Conservation (phyloP, 148 eudicot species). For the Arbutus unedo region DNA sequence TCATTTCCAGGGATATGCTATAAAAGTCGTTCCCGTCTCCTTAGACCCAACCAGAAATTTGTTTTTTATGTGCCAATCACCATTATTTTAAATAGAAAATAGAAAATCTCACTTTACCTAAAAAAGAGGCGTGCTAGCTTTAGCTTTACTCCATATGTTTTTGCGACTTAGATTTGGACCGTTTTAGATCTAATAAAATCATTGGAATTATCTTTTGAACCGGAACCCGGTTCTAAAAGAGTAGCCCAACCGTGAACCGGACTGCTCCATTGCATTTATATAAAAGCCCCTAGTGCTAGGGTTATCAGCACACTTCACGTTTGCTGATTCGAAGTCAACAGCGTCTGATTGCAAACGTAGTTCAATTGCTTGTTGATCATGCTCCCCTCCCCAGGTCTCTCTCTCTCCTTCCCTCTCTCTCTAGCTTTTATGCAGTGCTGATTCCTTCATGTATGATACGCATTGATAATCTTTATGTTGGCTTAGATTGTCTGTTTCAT, state of each 20-base stretch:
- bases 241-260: not conserved
- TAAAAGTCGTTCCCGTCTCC: too few species aligned
- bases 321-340: constrained; percentile 14
- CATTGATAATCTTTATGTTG: not conserved
- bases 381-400: constrained; percentile 16
- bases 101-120: not conserved
- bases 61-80: not conserved
- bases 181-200: constrained; percentile 3
- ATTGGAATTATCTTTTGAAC: not conserved
- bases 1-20: too few species aligned
- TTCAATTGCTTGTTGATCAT: constrained; percentile 2
- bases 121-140: not conserved
- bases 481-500: not conserved
- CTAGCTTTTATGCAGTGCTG: not conserved
- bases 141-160: not conserved
- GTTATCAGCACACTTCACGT: constrained; percentile 2
- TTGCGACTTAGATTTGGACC: not conserved
- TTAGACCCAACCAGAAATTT: not conserved
- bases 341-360: constrained; percentile 7
- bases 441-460: too few species aligned
- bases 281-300: constrained; percentile 3
- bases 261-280: not conserved
- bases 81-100: not conserved
- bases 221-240: not conserved
- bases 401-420: not conserved